Base-by-base conservation (phyloP, 208 protist species). In the Plasmodiophora brassicae region DNA sequence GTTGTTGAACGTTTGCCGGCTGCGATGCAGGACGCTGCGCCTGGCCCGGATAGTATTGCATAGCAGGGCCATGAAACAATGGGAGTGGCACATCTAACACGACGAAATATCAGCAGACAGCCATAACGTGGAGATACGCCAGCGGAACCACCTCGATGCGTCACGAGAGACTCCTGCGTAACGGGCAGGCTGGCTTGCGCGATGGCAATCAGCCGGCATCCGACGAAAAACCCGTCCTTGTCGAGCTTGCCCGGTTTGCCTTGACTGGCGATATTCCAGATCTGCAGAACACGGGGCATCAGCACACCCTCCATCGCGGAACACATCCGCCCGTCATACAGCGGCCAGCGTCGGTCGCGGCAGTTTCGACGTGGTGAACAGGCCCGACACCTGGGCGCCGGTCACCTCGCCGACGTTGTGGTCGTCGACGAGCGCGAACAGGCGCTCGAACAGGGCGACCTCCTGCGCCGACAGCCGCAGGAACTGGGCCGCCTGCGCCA, bases 181-280 rank as follows among this genome's bases (percentile, higher is more conserved):
- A 78, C n/a, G 10, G 65, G 65, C 32, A 78, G 65, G n/a, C 41
- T 78, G 10, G 32, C 32, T 32, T 78, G 65, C 5, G 65, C 65
- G 20, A 78, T 14, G 32, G 65, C 65, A 5, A 78, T 78, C 14
- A 78, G n/a, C 5, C n/a, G 5, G 41, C 65, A 78, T 36, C 65
- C 65, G 41, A 78, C n/a, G 41, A 78, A 78, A 38, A 78, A 78
- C 14, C 65, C 65, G n/a, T 78, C n/a, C 41, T 78, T 78, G 41
- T 78, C 65, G 14, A 78, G 65, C 5, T 78, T 78, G 14, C 65
- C 65, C 10, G 5, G 10, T 78, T 78, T 78, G 5, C 65, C 65
- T 36, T 5, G 14, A 38, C 65, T 78, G 32, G 65, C 5, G 5
- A 78, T 78, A 78, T 78, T 78, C 65, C 65, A 78, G 32, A 78